phyloP scores from a whole-genome alignment of 2,329 filamentous ascomycete genomes.

The Xylariaceae sp. region DNA sequence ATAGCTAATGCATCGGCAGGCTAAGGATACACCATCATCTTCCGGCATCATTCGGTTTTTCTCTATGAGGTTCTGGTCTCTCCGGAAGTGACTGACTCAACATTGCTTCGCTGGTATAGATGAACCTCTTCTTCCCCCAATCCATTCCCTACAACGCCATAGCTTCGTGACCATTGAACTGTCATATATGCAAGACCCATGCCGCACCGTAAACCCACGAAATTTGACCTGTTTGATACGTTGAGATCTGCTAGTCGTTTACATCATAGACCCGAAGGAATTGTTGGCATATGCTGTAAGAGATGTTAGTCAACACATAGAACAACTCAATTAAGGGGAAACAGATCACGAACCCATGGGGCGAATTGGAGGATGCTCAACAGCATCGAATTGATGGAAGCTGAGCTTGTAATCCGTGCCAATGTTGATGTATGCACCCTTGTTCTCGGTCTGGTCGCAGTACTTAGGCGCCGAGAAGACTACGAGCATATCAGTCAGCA shows the following conservation, averaged over 20 bases:
- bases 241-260: conserved; percentile 27
- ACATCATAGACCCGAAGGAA: conserved; percentile 76
- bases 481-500: conserved; percentile 36
- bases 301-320: conserved; percentile 25
- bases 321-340: not conserved
- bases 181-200: conserved; percentile 31
- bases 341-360: conserved; percentile 63
- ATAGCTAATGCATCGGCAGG: not conserved
- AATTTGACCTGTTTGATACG: conserved; percentile 21
- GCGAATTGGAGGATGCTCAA: conserved; percentile 90
- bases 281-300: conserved; percentile 74
- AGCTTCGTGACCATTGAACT: conserved; percentile 28
- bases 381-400: conserved; percentile 91
- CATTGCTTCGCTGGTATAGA: conserved; percentile 15
- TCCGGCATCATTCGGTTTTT: not conserved
- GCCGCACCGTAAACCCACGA: conserved; percentile 24
- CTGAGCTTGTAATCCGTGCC: conserved; percentile 85
- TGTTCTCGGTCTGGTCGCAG: conserved; percentile 96
- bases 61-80: not conserved
- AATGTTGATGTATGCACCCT: conserved; percentile 97
- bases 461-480: conserved; percentile 98
- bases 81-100: not conserved
- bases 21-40: conserved; percentile 4
- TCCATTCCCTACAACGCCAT: conserved; percentile 30
- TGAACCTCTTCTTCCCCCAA: conserved; percentile 17